These are phyloP conservation scores for Coelastrella sp. DNA, from an alignment of 139 green algal species.

Conservation along the genomic window DNA sequence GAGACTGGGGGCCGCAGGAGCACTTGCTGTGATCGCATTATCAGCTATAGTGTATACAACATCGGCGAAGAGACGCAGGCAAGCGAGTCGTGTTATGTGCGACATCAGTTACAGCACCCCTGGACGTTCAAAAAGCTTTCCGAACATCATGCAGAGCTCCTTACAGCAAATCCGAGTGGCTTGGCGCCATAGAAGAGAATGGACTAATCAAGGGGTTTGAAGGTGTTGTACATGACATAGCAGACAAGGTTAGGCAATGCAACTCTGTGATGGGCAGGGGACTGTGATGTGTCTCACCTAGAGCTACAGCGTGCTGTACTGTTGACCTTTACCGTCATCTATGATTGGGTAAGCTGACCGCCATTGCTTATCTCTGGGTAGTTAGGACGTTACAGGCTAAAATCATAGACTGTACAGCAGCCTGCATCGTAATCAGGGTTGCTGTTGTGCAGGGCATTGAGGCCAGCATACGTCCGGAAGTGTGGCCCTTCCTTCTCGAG, in stretches of 20 bases:
- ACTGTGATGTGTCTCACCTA: too few species aligned
- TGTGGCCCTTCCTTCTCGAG: constrained; percentile 78
- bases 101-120: background rate
- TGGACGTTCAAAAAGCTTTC: too few species aligned
- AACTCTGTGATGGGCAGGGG: too few species aligned
- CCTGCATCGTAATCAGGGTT: too few species aligned
- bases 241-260: constrained; percentile 15
- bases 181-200: background rate
- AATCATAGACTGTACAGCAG: too few species aligned
- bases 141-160: constrained; percentile 18
- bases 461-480: constrained; percentile 52
- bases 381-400: too few species aligned
- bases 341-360: too few species aligned
- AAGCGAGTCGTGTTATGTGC: background rate
- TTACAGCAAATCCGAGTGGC: constrained; percentile 6
- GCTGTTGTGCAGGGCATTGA: constrained; percentile 59
- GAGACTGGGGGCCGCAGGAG: constrained; percentile 1
- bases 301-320: too few species aligned
- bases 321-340: too few species aligned
- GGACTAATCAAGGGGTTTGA: constrained; percentile 30
- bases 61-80: background rate
- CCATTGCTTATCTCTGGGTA: too few species aligned
- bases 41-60: background rate
- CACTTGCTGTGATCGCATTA: background rate
- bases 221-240: constrained; percentile 4